These are phyloP conservation scores for Corchorus capsularis DNA, from an alignment of 345 rosid species.

Conservation along the genomic window DNA sequence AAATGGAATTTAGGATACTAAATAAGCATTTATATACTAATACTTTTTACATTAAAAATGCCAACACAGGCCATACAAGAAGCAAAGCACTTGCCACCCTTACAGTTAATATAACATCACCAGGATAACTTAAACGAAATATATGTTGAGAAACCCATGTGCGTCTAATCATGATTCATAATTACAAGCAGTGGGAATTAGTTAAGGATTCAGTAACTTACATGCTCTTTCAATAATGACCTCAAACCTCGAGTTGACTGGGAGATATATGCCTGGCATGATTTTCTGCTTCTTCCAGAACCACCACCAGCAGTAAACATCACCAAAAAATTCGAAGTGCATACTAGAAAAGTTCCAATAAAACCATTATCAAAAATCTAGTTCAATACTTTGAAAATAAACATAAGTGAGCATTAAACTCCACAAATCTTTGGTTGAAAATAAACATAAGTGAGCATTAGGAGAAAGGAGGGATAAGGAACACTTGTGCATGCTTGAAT, in stretches of 20 bases:
- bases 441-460: too few relatives aligned
- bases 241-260: conserved; percentile 87
- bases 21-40: background rate
- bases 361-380: conserved; percentile 22
- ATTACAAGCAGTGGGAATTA: background rate
- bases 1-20: conserved; percentile 3
- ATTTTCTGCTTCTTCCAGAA: conserved; percentile 41
- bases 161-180: background rate
- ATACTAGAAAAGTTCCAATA: conserved; percentile 49
- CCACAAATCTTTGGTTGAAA: conserved; percentile 7
- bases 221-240: conserved; percentile 76
- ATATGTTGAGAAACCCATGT: background rate
- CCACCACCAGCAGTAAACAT: conserved; percentile 64
- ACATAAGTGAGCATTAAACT: background rate
- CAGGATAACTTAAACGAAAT: background rate
- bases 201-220: conserved; percentile 43
- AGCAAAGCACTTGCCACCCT: background rate
- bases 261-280: conserved; percentile 76
- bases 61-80: conserved; percentile 2
- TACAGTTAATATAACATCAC: background rate
- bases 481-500: background rate
- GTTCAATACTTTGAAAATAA: background rate
- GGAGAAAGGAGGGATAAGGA: background rate
- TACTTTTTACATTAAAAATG: background rate
- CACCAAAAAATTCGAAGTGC: conserved; percentile 86